These are phyloP conservation scores for Ganoderma lingzhi DNA, from an alignment of 1,284 basidiomycete genomes.

Conservation along the genomic window DNA sequence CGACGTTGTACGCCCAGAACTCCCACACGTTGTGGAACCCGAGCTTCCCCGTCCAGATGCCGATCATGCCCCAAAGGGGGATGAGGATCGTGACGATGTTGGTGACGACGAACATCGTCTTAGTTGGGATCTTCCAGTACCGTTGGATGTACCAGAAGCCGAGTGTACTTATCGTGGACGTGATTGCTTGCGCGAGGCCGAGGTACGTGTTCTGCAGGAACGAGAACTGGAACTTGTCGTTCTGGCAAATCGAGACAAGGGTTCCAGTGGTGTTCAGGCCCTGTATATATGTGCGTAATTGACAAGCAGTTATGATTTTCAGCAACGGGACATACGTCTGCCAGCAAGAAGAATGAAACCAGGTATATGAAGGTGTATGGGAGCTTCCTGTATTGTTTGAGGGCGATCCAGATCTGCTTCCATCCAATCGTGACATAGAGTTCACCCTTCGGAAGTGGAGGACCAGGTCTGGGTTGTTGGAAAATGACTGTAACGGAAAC, in stretches of 20 bases:
- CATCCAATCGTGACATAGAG: slow-evolving; percentile 80
- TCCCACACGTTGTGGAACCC: slow-evolving; percentile 89
- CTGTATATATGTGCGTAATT: slow-evolving; percentile 44
- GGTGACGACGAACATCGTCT: slow-evolving; percentile 83
- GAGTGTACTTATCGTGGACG: slow-evolving; percentile 73
- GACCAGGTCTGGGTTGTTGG: slow-evolving; percentile 79
- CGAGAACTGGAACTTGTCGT: slow-evolving; percentile 76
- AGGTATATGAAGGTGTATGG: slow-evolving; percentile 83
- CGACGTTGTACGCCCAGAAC: slow-evolving; percentile 85
- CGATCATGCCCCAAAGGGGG: slow-evolving; percentile 88
- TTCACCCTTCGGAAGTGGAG: slow-evolving; percentile 75
- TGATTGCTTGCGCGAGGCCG: slow-evolving; percentile 75
- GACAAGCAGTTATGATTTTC: background rate
- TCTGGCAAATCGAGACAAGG: slow-evolving; percentile 79
- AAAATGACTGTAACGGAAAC: slow-evolving; percentile 64
- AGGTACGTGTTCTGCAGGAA: slow-evolving; percentile 84
- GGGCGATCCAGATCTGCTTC: slow-evolving; percentile 83
- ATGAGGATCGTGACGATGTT: slow-evolving; percentile 81
- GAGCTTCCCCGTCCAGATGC: slow-evolving; percentile 80
- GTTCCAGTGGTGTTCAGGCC: slow-evolving; percentile 83
- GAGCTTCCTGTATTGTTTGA: slow-evolving; percentile 74
- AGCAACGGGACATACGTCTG: slow-evolving; percentile 59
- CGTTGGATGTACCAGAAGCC: slow-evolving; percentile 85
- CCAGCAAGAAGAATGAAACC: slow-evolving; percentile 78
- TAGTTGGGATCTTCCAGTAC: slow-evolving; percentile 78